A percentile compares a stretch with the other conserved stretches of the same genome.
Evolutionary conservation across 306 rosid species (phyloP).

Genomic region (Leucaena leucocephala): DNA sequence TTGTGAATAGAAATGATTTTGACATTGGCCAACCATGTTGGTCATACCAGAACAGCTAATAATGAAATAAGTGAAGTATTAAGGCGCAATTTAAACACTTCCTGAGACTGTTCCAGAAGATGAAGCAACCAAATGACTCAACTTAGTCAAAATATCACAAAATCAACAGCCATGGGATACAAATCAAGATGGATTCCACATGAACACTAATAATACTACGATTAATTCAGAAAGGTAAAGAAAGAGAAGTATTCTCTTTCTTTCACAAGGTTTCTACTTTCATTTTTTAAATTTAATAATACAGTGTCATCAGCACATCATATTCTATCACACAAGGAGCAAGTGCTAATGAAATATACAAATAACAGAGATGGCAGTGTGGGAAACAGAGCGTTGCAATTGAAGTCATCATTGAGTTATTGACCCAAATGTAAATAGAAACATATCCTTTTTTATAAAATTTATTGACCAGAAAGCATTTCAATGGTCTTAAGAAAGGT

Average conservation of each 20-base stretch:
- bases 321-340: constrained; percentile 28
- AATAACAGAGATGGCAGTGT: constrained; percentile 11
- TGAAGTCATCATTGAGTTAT: constrained; percentile 7
- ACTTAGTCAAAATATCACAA: constrained; percentile 25
- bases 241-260: background rate
- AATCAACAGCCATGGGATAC: constrained; percentile 13
- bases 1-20: constrained; percentile 4
- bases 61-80: background rate
- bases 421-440: constrained; percentile 26
- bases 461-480: constrained; percentile 29
- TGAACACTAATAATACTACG: background rate
- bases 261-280: constrained; percentile 4
- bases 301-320: background rate
- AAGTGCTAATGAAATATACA: constrained; percentile 22
- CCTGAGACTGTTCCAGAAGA: constrained; percentile 18
- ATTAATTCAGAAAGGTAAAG: background rate
- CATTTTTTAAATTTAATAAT: background rate
- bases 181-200: constrained; percentile 26
- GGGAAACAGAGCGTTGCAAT: constrained; percentile 28
- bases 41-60: constrained; percentile 16
- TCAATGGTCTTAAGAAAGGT: constrained; percentile 42
- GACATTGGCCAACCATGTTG: background rate
- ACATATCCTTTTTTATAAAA: background rate
- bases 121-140: constrained; percentile 28
- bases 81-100: constrained; percentile 9